Evolutionary conservation across 257 asterid species (phyloP).

Genomic region (Phtheirospermum japonicum): DNA sequence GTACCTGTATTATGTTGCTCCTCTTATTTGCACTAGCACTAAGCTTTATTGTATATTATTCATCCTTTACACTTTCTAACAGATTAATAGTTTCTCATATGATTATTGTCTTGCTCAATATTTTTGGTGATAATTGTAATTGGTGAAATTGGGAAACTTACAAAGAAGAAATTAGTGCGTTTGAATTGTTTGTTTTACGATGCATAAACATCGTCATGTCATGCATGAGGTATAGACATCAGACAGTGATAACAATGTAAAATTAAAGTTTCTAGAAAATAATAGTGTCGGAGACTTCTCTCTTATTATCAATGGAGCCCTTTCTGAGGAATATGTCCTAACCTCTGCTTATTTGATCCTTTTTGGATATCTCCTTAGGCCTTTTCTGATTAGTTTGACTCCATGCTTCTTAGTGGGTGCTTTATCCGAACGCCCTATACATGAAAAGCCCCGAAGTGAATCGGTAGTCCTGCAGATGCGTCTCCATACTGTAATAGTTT

Average conservation of each 20-base stretch:
- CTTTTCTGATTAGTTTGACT: background rate
- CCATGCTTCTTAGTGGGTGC: conserved; percentile 3
- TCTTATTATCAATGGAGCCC: background rate
- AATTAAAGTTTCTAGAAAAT: background rate
- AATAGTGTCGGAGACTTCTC: conserved; percentile 3
- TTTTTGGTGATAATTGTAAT: background rate
- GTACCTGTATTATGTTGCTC: conserved; percentile 1
- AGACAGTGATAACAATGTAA: background rate
- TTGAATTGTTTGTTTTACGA: background rate
- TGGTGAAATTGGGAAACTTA: background rate
- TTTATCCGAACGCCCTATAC: background rate
- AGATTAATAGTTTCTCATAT: background rate
- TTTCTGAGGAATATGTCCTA: background rate
- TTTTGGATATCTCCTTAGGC: background rate
- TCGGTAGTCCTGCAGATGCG: conserved; percentile 15
- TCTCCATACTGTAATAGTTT: background rate
- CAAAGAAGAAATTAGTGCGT: background rate
- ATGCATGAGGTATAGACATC: background rate
- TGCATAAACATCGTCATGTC: background rate
- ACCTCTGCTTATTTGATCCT: background rate
- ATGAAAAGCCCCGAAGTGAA: background rate
- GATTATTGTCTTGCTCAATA: background rate
- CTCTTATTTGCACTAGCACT: conserved; percentile 19
- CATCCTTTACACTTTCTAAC: background rate
- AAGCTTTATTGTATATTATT: conserved; percentile 12